Percentiles rank a stretch among this genome's conserved stretches.
Conservation (phyloP, 345 rosid species). For the Sapria himalayana region DNA sequence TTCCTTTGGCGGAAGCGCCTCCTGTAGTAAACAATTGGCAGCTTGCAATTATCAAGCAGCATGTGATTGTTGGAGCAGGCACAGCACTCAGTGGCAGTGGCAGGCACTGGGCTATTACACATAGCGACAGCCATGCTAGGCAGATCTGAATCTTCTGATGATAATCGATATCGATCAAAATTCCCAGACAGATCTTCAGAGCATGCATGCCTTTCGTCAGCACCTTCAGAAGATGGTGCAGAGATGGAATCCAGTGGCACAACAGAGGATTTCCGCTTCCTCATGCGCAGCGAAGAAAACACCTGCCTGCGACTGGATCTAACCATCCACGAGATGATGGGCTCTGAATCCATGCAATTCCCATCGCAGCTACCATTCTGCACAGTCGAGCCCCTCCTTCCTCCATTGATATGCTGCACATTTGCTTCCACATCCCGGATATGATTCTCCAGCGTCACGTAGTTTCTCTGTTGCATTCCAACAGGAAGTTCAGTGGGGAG, state of each 20-base stretch:
- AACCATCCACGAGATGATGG: slow-evolving; percentile 82
- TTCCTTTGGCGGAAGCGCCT: slow-evolving; percentile 39
- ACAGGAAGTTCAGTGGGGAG: slow-evolving; percentile 65
- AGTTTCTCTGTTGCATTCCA: slow-evolving; percentile 22
- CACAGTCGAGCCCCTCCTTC: slow-evolving; percentile 14
- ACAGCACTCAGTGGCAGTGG: slow-evolving; percentile 15
- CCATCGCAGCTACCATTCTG: slow-evolving; percentile 34
- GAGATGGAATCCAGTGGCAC: slow-evolving; percentile 6
- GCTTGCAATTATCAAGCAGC: slow-evolving; percentile 25
- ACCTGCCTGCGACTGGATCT: slow-evolving; percentile 35
- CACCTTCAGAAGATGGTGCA: slow-evolving; percentile 10
- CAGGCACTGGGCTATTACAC: no score
- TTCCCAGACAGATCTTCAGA: no score
- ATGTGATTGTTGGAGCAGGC: slow-evolving; percentile 16
- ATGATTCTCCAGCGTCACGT: slow-evolving; percentile 16
- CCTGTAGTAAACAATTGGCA: slow-evolving; percentile 64
- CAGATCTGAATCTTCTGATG: no score
- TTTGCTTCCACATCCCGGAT: slow-evolving; percentile 17
- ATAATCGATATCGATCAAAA: no score
- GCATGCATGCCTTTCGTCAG: slow-evolving; percentile 12
- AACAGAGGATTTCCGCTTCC: slow-evolving; percentile 29
- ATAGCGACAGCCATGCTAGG: no score
- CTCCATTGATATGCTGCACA: slow-evolving; percentile 16
- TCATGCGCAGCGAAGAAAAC: slow-evolving; percentile 29
- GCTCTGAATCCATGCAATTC: slow-evolving; percentile 56